These are phyloP conservation scores for Lachnum nothofagi DNA, from an alignment of 2,329 filamentous ascomycete species.

Conservation along the genomic window DNA sequence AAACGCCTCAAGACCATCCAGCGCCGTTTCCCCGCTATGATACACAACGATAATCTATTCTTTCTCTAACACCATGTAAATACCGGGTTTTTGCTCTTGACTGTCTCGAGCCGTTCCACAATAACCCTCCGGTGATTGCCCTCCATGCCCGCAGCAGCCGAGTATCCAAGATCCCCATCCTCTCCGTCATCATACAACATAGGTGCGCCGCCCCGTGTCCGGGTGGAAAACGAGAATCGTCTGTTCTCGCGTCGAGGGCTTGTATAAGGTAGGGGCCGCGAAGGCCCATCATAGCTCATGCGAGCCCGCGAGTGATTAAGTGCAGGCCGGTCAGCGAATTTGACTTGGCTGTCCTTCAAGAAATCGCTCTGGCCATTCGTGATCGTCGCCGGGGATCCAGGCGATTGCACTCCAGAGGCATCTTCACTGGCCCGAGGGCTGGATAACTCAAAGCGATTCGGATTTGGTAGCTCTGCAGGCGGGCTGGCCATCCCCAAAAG, in stretches of 20 bases:
- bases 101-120: slow-evolving; percentile 89
- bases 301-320: slow-evolving; percentile 26
- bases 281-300: slow-evolving; percentile 33
- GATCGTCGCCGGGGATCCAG: slow-evolving; percentile 17
- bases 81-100: slow-evolving; percentile 91
- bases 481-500: slow-evolving; percentile 54
- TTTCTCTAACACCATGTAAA: slow-evolving; percentile 84
- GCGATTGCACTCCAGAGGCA: slow-evolving; percentile 13
- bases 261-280: slow-evolving; percentile 21
- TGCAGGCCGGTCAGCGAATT: slow-evolving; percentile 27
- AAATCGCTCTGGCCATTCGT: slow-evolving; percentile 14
- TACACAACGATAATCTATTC: slow-evolving; percentile 8
- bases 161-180: slow-evolving; percentile 90
- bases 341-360: slow-evolving; percentile 23
- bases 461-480: slow-evolving; percentile 63
- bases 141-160: slow-evolving; percentile 89
- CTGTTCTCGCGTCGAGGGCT: slow-evolving; percentile 19
- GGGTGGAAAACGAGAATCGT: slow-evolving; percentile 37
- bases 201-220: slow-evolving; percentile 30
- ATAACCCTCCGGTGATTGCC: slow-evolving; percentile 89
- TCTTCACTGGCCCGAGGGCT: slow-evolving; percentile 34
- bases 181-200: slow-evolving; percentile 63
- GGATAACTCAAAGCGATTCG: slow-evolving; percentile 68
- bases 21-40: slow-evolving; percentile 6
- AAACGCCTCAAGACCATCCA: neutral